Conservation (phyloP, 2,329 filamentous ascomycete species). For the Kalaharituber pfeilii region DNA sequence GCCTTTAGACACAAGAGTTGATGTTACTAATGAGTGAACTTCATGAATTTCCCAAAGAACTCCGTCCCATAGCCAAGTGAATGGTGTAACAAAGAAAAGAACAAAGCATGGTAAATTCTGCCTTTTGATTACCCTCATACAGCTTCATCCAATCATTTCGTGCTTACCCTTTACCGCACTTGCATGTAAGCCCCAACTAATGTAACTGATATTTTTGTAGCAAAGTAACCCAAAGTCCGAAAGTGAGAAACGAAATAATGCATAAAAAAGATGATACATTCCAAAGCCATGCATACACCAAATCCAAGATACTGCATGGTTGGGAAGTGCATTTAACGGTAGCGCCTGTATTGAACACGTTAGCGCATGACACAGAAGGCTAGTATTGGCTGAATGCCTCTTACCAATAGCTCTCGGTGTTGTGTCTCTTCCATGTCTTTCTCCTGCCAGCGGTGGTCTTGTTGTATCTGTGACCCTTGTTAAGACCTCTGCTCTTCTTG, state of each 20-base stretch:
- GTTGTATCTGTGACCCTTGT: constrained; percentile 98
- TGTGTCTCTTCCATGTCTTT: constrained; percentile 99
- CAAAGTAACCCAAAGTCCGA: not conserved
- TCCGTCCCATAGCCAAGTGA: not conserved
- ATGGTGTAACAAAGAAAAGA: not conserved
- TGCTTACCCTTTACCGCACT: too few relatives aligned
- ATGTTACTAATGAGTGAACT: not conserved
- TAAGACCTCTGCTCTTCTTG: constrained; percentile 99
- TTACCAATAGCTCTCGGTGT: constrained; percentile 97
- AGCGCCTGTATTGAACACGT: not conserved
- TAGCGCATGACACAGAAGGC: not conserved
- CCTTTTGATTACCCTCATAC: not conserved
- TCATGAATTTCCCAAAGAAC: not conserved
- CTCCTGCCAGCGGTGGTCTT: constrained; percentile 92
- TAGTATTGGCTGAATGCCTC: not conserved
- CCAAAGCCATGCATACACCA: not conserved
- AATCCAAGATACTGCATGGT: not conserved
- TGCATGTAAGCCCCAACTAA: not conserved
- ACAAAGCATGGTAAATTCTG: not conserved
- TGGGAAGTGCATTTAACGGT: not conserved
- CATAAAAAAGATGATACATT: not conserved
- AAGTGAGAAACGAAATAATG: not conserved
- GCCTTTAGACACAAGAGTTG: too few relatives aligned
- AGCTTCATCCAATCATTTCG: too few relatives aligned
- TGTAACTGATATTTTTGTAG: not conserved